Evolutionary conservation across 2,329 filamentous ascomycete species (phyloP), one percentile per base, ranked within the genome.

Genomic region (Microcyclospora pomicola): DNA sequence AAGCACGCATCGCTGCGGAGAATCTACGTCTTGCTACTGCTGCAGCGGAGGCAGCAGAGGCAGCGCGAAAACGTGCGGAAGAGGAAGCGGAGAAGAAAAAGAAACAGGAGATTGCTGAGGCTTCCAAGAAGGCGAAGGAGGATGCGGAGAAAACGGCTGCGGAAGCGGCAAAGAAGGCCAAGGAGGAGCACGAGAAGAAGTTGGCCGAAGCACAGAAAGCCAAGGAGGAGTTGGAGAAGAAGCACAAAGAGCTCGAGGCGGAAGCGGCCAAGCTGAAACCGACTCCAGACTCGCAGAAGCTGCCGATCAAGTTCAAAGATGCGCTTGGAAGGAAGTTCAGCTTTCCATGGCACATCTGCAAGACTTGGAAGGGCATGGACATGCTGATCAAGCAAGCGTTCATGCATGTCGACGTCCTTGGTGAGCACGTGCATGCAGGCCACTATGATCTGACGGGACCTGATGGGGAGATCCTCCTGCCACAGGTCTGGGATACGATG

Each of bases 281-380:
- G 42, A 63, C 53, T 53, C 64, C 68, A 2, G 67, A 72, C n/a
- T 66, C 69, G 39, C 68, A 69, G 48, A 82, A 84, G 58, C 68
- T 77, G 32, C 83, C 82, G 2, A 83, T 94, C 58, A 80, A 79
- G 49, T 93, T 93, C 65, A 92, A 92, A 61, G 87, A 95, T 56
- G 86, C 86, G 1, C 77, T 95, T 12, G 83, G 84, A 27, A 73
- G 87, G 48, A 94, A 92, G 59, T 95, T 92, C 59, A 91, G 77
- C 61, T 94, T 95, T 54, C 87, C 87, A 1, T 94, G 80, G 62
- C 75, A 87, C 45, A 60, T 92, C 24, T 94, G 86, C 60, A 75
- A 77, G 52, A 91, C 79, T 2, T 55, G 52, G 54, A 58, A 67
- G 56, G 64, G 64, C 28, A 67, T 68, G 65, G 62, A 67, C 44